phyloP scores from a whole-genome alignment of 176 grass and related monocot genomes.

The Aegilops sharonensis region DNA sequence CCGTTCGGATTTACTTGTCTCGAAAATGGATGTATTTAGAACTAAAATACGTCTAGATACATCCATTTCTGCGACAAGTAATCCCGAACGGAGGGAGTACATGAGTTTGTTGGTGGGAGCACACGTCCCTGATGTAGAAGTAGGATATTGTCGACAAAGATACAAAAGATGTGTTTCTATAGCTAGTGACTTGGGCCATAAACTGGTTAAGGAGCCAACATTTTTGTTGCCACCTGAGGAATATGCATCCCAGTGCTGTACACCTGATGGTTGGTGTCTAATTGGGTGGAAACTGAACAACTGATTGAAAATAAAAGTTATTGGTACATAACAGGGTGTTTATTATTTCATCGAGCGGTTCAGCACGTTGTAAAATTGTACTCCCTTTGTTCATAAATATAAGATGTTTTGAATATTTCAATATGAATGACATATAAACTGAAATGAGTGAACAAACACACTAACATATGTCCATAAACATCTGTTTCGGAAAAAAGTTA shows the following conservation, averaged over 20 bases:
- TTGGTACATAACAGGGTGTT: neutral
- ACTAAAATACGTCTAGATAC: too few relatives aligned
- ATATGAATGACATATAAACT: too few relatives aligned
- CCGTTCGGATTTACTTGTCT: too few relatives aligned
- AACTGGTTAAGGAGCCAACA: constrained; percentile 8
- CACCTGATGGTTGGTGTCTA: neutral
- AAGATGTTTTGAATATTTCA: too few relatives aligned
- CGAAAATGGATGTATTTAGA: too few relatives aligned
- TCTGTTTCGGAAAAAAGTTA: too few relatives aligned
- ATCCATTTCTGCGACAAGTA: too few relatives aligned
- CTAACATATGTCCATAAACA: too few relatives aligned
- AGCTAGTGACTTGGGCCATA: constrained; percentile 11
- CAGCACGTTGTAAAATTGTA: neutral
- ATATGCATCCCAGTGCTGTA: neutral
- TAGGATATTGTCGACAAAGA: constrained; percentile 29
- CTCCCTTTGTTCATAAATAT: too few relatives aligned
- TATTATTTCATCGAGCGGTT: neutral
- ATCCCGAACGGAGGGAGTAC: too few relatives aligned
- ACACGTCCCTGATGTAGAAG: constrained; percentile 18
- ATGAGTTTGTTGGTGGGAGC: neutral
- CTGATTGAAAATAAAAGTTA: neutral
- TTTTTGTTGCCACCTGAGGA: constrained; percentile 27
- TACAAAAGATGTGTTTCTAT: neutral
- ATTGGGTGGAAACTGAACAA: neutral
- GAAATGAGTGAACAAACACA: too few relatives aligned